A percentile compares a stretch with the other conserved stretches of the same genome.
Conservation (phyloP, 345 rosid species). For the Aegle marmelos region DNA sequence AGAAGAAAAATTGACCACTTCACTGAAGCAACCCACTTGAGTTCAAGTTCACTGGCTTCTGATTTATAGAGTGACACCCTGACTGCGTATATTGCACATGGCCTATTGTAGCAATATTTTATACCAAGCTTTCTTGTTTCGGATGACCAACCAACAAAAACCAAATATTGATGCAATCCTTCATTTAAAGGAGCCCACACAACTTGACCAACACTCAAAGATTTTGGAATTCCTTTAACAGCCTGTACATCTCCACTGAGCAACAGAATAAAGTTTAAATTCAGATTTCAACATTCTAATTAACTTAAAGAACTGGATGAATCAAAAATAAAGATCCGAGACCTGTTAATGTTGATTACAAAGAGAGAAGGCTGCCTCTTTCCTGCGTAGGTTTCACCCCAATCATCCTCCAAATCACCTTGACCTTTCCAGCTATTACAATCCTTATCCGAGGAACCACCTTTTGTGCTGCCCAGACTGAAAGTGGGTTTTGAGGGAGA, state of each 20-base stretch:
- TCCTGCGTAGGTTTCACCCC: slow-evolving; percentile 96
- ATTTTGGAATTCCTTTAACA: slow-evolving; percentile 64
- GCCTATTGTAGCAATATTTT: slow-evolving; percentile 80
- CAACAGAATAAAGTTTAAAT: slow-evolving; percentile 8
- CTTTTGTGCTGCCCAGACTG: slow-evolving; percentile 55
- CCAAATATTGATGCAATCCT: slow-evolving; percentile 50
- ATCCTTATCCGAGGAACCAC: slow-evolving; percentile 51
- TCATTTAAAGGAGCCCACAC: slow-evolving; percentile 73
- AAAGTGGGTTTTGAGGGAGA: slow-evolving; percentile 63
- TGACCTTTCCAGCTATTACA: slow-evolving; percentile 81
- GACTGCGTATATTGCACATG: slow-evolving; percentile 69
- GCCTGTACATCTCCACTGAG: slow-evolving; percentile 71
- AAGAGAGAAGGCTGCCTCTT: slow-evolving; percentile 80
- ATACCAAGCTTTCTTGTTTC: slow-evolving; percentile 83
- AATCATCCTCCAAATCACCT: slow-evolving; percentile 96
- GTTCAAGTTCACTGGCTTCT: slow-evolving; percentile 31
- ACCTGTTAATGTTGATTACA: slow-evolving; percentile 66
- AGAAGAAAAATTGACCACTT: slow-evolving; percentile 1
- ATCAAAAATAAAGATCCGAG: slow-evolving; percentile 10
- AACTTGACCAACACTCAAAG: slow-evolving; percentile 85
- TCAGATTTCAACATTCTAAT: slow-evolving; percentile 2
- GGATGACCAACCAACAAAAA: slow-evolving; percentile 88
- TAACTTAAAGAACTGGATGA: slow-evolving; percentile 1
- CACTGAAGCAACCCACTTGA: slow-evolving; percentile 47
- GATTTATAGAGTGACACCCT: slow-evolving; percentile 32